Conservation (phyloP, 176 grass and related monocot species). For the Oryza australiensis region DNA sequence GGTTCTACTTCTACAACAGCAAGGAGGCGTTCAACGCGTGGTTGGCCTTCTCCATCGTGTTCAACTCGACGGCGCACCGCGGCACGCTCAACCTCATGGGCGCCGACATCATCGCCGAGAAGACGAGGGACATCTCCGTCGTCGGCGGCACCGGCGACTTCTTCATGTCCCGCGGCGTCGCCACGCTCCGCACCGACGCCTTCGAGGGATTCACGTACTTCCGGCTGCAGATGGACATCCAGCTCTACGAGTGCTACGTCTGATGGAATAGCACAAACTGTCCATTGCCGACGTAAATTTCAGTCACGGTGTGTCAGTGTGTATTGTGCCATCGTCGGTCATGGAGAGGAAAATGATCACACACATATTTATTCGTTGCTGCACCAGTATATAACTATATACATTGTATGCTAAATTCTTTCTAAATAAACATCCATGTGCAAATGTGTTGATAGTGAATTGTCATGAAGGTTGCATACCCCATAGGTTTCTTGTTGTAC, state of each 20-base stretch:
- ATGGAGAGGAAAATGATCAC: too few relatives aligned
- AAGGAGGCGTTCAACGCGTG: conserved; percentile 17
- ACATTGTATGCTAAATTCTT: too few relatives aligned
- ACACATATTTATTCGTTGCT: too few relatives aligned
- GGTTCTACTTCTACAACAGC: conserved; percentile 27
- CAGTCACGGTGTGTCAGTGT: too few relatives aligned
- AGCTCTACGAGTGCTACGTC: conserved; percentile 39
- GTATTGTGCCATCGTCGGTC: too few relatives aligned
- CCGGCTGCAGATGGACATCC: conserved; percentile 42
- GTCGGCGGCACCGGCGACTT: conserved; percentile 40
- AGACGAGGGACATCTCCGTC: conserved; percentile 34
- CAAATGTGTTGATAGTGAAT: too few relatives aligned
- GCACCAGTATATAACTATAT: too few relatives aligned
- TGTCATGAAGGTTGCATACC: too few relatives aligned
- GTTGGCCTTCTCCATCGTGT: conserved; percentile 30
- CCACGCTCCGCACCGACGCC: conserved; percentile 22
- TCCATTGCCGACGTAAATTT: too few relatives aligned
- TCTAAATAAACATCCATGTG: too few relatives aligned
- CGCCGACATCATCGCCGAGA: not conserved
- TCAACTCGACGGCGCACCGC: conserved; percentile 24
- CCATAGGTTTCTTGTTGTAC: too few relatives aligned
- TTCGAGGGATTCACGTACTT: not conserved
- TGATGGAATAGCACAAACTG: not conserved
- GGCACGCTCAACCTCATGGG: conserved; percentile 42
- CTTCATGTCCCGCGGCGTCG: conserved; percentile 28